Evolutionary conservation across 345 rosid genomes (phyloP).

Genomic region (Aquilaria sinensis): DNA sequence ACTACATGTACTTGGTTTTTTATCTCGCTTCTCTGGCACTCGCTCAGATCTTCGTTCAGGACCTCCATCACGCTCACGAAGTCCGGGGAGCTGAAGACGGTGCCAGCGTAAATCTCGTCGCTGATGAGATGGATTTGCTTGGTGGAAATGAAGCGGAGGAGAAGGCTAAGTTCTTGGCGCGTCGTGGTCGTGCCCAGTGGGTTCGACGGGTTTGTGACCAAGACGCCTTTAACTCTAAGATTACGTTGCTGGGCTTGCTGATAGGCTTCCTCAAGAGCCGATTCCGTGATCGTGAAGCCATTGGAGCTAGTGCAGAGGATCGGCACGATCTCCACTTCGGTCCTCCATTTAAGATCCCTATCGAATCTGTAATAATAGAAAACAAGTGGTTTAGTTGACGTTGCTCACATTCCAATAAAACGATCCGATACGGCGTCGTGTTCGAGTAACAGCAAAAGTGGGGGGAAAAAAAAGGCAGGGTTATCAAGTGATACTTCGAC

Average conservation of each 20-base stretch:
- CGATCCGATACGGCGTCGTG: slow-evolving; percentile 11
- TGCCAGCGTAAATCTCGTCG: slow-evolving; percentile 82
- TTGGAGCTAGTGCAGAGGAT: slow-evolving; percentile 52
- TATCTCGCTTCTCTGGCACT: slow-evolving; percentile 30
- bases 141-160: slow-evolving; percentile 46
- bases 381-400: slow-evolving; percentile 18
- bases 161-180: slow-evolving; percentile 55
- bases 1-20: slow-evolving; percentile 60
- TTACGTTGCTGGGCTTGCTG: slow-evolving; percentile 52
- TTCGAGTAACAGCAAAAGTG: slow-evolving; percentile 18
- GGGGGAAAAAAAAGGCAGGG: slow-evolving; percentile 7
- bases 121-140: slow-evolving; percentile 66
- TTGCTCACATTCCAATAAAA: slow-evolving; percentile 12
- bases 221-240: slow-evolving; percentile 67
- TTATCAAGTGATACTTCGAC: not conserved
- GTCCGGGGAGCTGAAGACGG: slow-evolving; percentile 60
- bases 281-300: slow-evolving; percentile 48
- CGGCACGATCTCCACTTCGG: slow-evolving; percentile 56
- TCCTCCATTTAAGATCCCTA: slow-evolving; percentile 73
- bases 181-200: slow-evolving; percentile 70
- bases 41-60: slow-evolving; percentile 41
- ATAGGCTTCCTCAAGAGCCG: slow-evolving; percentile 63
- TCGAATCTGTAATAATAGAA: slow-evolving; percentile 45
- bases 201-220: slow-evolving; percentile 79
- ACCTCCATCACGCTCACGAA: slow-evolving; percentile 67